Conservation (phyloP, 2,329 filamentous ascomycete genomes). For the Hypoxylon sp. region DNA sequence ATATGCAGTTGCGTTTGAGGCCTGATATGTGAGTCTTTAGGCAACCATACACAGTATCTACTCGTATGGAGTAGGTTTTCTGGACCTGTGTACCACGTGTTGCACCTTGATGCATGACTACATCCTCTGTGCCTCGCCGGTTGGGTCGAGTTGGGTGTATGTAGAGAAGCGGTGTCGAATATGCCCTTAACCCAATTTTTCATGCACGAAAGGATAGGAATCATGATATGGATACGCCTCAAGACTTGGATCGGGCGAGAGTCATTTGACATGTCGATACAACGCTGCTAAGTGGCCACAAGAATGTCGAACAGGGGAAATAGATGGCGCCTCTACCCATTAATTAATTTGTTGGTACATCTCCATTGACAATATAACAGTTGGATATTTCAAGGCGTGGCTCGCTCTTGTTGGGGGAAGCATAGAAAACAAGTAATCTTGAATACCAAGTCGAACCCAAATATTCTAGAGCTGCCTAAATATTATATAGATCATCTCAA, state of each 20-base stretch:
- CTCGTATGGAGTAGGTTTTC: slow-evolving; percentile 2
- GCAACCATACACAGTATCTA: slow-evolving; percentile 11
- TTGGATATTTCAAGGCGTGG: slow-evolving; percentile 33
- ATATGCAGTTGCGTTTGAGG: slow-evolving; percentile 17
- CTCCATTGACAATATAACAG: slow-evolving; percentile 6
- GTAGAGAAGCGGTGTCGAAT: slow-evolving; percentile 13
- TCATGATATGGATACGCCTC: slow-evolving; percentile 10
- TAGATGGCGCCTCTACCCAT: slow-evolving; percentile 1
- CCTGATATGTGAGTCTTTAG: slow-evolving; percentile 27
- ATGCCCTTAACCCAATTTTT: slow-evolving; percentile 14
- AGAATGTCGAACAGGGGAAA: neutral
- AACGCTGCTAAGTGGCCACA: slow-evolving; percentile 16
- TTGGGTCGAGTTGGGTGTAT: slow-evolving; percentile 9
- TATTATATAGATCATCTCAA: slow-evolving; percentile 25
- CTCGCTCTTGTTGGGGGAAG: slow-evolving; percentile 30
- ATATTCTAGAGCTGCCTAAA: slow-evolving; percentile 21
- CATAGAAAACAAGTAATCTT: slow-evolving; percentile 7
- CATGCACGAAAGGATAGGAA: slow-evolving; percentile 1
- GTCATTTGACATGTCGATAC: slow-evolving; percentile 19
- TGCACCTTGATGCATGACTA: slow-evolving; percentile 11
- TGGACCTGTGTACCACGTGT: slow-evolving; percentile 25
- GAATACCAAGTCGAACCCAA: slow-evolving; percentile 16
- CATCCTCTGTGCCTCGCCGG: slow-evolving; percentile 7
- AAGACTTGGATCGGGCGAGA: neutral
- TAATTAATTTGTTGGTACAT: slow-evolving; percentile 18